phyloP scores from a whole-genome alignment of 306 rosid species.

The Cucurbita pepo region DNA sequence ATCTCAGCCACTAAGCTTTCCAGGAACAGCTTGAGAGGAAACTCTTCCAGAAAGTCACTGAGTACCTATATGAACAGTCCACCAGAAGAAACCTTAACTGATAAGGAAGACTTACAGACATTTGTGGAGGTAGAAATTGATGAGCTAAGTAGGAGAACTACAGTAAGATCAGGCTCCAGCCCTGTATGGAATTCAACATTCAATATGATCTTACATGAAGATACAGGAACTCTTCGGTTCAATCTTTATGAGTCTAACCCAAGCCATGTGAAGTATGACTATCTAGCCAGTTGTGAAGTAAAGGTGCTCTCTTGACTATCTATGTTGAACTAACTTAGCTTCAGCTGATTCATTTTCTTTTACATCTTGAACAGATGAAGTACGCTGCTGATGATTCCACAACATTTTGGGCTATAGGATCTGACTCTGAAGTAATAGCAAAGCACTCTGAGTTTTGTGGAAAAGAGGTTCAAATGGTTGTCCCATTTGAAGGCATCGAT shows the following conservation, averaged over 20 bases:
- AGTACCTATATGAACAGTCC: slow-evolving; percentile 25
- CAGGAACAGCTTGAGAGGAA: slow-evolving; percentile 46
- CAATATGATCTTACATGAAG: slow-evolving; percentile 87
- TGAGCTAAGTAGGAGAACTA: slow-evolving; percentile 71
- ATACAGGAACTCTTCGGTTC: slow-evolving; percentile 57
- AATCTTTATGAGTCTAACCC: slow-evolving; percentile 56
- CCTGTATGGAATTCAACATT: slow-evolving; percentile 85
- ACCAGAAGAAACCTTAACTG: slow-evolving; percentile 34
- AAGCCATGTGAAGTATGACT: slow-evolving; percentile 62
- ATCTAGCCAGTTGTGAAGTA: slow-evolving; percentile 75
- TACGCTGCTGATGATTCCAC: slow-evolving; percentile 89
- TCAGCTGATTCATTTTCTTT: slow-evolving; percentile 11
- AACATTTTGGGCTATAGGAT: slow-evolving; percentile 79
- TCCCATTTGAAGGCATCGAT: slow-evolving; percentile 76
- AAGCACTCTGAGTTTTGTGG: slow-evolving; percentile 56
- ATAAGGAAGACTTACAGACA: slow-evolving; percentile 62
- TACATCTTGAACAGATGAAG: slow-evolving; percentile 41
- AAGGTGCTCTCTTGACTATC: slow-evolving; percentile 32
- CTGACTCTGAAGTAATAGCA: slow-evolving; percentile 62
- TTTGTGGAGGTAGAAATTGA: slow-evolving; percentile 84
- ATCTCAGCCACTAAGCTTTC: slow-evolving; percentile 65
- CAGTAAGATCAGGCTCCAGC: slow-evolving; percentile 43
- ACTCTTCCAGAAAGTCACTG: slow-evolving; percentile 37
- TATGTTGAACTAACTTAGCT: neutral
- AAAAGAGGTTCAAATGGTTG: slow-evolving; percentile 73